A percentile compares a stretch with the other conserved stretches of the same genome.
phyloP scores from a whole-genome alignment of 257 asterid species.

The Rehmannia glutinosa region DNA sequence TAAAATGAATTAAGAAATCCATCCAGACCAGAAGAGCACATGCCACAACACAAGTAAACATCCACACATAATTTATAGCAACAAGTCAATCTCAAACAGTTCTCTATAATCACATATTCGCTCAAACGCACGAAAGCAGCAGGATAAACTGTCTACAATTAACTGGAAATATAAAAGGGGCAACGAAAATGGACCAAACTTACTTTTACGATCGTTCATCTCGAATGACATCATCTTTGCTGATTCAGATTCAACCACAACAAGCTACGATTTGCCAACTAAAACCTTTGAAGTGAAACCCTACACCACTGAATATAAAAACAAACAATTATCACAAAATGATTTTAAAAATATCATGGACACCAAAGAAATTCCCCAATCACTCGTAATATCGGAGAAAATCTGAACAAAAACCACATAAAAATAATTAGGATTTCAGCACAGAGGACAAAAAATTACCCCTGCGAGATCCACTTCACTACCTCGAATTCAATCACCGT shows the following conservation, averaged over 20 bases:
- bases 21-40: too few relatives aligned
- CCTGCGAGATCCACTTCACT: slow-evolving; percentile 19
- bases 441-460: not conserved
- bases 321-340: not conserved
- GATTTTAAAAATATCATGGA: not conserved
- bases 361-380: not conserved
- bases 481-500: slow-evolving; percentile 15
- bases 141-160: not conserved
- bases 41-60: too few relatives aligned
- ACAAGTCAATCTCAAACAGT: not conserved
- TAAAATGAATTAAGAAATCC: too few relatives aligned
- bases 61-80: not conserved
- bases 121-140: too few relatives aligned
- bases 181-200: slow-evolving; percentile 21
- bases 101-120: too few relatives aligned
- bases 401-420: not conserved
- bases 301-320: slow-evolving; percentile 12
- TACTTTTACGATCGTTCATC: slow-evolving; percentile 82
- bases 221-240: slow-evolving; percentile 69
- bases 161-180: not conserved
- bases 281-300: slow-evolving; percentile 17
- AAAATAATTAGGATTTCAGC: not conserved
- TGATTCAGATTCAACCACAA: slow-evolving; percentile 28
- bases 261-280: slow-evolving; percentile 1
- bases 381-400: not conserved